Base-by-base conservation (phyloP, 1,284 basidiomycete species). In the Rhizopogon hawkerae region DNA sequence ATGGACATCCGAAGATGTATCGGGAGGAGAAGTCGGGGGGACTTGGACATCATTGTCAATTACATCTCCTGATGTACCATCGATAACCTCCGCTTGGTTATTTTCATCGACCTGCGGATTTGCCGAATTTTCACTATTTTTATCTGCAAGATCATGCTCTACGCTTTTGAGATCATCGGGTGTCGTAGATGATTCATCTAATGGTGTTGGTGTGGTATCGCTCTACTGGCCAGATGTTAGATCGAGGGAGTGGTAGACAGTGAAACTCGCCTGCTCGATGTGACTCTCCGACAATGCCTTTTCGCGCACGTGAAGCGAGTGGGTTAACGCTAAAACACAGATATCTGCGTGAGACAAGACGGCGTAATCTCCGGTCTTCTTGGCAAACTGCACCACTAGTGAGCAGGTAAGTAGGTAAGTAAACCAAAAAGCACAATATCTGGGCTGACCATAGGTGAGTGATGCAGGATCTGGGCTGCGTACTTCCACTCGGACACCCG, bases 311-410 rank as follows among this genome's bases (percentile, higher is more conserved):
- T 76, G 84, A 49, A 94, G 70, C 39, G 85, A 79, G 63, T 90
- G 87, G 0, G 93, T 92, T 57, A 98, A 72, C 0, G 96, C 96
- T 39, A 98, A 72, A 35, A 98, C 85, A 56, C 88, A 85, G 50
- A 98, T 67, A 81, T 99, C 96, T 13, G 94, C 80, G 60, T 85
- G 78, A 7, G 93, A 97, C 29, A 99, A 77, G 39, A 95, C 95
- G 33, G 90, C 77, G 63, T 92, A 95, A 69, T 98, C 96, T 68
- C 96, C 96, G 0, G 95, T 97, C 74, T 92, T 91, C 74, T 92
- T 94, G 3, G 96, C 91, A 68, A 87, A 89, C 54, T 88, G 85
- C 46, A 89, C 89, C 7, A 95, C 96, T 91, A 51, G 43, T 43
- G 49, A 52, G 21, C 21, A 9, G 26, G 4, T 43, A 38, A 16